A percentile compares a stretch with the other conserved stretches of the same genome.
Evolutionary conservation across 2,329 filamentous ascomycete species (phyloP).

Genomic region (Colletotrichum tamarilloi): DNA sequence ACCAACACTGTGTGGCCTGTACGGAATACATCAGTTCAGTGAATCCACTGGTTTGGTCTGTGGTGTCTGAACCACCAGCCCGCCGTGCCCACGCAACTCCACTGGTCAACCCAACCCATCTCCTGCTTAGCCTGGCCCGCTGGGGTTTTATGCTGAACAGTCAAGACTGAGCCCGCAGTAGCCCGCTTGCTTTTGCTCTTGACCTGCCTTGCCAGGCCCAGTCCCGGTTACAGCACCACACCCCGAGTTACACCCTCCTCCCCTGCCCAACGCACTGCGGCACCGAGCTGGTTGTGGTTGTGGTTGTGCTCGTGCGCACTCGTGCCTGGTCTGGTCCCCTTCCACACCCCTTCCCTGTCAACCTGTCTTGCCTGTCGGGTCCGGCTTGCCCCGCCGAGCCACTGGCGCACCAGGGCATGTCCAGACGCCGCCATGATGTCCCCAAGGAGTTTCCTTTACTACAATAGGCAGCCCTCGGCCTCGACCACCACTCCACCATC

Average conservation of each 20-base stretch:
- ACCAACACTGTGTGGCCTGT: neutral
- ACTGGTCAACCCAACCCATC: conserved; percentile 15
- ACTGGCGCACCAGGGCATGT: conserved; percentile 35
- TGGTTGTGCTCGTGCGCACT: conserved; percentile 18
- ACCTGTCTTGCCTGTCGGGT: conserved; percentile 35
- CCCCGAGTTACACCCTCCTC: neutral
- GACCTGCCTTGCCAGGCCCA: conserved; percentile 2
- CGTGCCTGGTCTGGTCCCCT: conserved; percentile 32
- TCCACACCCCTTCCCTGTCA: conserved; percentile 33
- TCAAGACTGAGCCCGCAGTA: neutral
- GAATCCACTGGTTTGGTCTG: neutral
- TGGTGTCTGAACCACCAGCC: neutral
- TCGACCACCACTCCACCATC: conserved; percentile 15
- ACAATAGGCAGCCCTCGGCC: conserved; percentile 37
- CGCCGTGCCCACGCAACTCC: neutral
- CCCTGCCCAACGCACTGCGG: conserved; percentile 17
- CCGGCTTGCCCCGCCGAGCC: conserved; percentile 37
- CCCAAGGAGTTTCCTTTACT: conserved; percentile 39
- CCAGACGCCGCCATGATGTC: conserved; percentile 37
- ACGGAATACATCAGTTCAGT: neutral
- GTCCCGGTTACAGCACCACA: neutral
- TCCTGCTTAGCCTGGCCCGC: conserved; percentile 13
- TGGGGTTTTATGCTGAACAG: neutral
- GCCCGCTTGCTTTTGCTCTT: conserved; percentile 9
- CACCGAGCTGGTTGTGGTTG: conserved; percentile 16